Conservation (phyloP, 352 stramenopile genomes). For the Phytophthora sp. region DNA sequence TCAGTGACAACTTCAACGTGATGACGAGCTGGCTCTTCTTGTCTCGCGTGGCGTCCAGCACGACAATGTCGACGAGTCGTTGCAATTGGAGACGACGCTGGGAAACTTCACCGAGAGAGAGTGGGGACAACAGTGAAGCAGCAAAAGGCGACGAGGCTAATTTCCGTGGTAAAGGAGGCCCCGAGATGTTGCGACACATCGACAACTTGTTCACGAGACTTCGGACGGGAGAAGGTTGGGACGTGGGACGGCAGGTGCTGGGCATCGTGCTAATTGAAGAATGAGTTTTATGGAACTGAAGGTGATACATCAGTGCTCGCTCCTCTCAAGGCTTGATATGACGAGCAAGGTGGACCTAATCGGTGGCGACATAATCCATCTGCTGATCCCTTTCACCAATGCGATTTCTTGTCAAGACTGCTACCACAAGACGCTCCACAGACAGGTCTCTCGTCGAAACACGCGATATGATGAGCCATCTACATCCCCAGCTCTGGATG, state of each 20-base stretch:
- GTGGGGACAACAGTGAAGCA: constrained; percentile 17
- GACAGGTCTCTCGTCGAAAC: constrained; percentile 11
- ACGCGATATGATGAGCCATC: constrained; percentile 16
- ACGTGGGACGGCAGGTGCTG: not conserved
- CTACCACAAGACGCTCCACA: not conserved
- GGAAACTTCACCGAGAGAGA: constrained; percentile 2
- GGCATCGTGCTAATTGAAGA: constrained; percentile 24
- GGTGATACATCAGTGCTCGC: not conserved
- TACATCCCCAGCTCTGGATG: not conserved
- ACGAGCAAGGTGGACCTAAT: constrained; percentile 4
- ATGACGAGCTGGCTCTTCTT: constrained; percentile 30
- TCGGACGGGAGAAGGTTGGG: constrained; percentile 2
- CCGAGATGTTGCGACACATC: too few species aligned
- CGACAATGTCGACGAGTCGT: constrained; percentile 21
- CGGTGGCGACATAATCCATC: not conserved
- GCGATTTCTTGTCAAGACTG: not conserved
- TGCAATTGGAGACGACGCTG: constrained; percentile 24
- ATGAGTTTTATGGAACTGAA: constrained; percentile 7
- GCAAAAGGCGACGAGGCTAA: constrained; percentile 21
- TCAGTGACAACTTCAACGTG: constrained; percentile 25
- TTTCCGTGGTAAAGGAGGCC: constrained; percentile 23
- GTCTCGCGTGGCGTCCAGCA: constrained; percentile 27
- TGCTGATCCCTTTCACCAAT: not conserved
- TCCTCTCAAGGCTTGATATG: constrained; percentile 18
- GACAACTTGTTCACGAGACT: constrained; percentile 20